Conservation (phyloP, 345 rosid genomes). For the Zanthoxylum bungeanum region DNA sequence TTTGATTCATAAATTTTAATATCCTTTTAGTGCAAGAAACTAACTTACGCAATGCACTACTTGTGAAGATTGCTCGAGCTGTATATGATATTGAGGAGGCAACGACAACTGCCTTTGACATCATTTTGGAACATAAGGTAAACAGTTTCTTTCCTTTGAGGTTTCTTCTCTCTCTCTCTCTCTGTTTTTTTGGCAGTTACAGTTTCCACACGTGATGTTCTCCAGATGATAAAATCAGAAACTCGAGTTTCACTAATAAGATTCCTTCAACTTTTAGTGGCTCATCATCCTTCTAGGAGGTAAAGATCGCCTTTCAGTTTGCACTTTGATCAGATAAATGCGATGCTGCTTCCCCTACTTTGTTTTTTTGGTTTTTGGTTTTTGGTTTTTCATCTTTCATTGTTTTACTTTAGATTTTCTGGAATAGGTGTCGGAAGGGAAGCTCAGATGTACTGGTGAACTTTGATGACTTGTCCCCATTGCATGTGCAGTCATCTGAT, state of each 20-base stretch:
- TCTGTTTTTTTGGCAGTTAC: constrained; percentile 13
- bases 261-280: constrained; percentile 85
- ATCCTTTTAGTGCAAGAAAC: background rate
- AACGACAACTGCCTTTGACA: constrained; percentile 73
- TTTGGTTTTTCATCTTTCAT: constrained; percentile 20
- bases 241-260: constrained; percentile 69
- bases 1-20: constrained; percentile 9
- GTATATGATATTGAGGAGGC: constrained; percentile 93
- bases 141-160: constrained; percentile 1
- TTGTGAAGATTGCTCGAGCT: constrained; percentile 73
- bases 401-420: constrained; percentile 29
- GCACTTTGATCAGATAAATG: constrained; percentile 4
- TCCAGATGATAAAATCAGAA: constrained; percentile 80
- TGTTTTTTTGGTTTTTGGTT: background rate
- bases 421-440: constrained; percentile 90
- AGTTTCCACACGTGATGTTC: constrained; percentile 3
- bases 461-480: constrained; percentile 69
- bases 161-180: background rate
- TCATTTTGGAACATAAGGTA: constrained; percentile 77
- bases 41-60: constrained; percentile 19
- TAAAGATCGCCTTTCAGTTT: constrained; percentile 20
- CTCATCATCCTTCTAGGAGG: constrained; percentile 96
- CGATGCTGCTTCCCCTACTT: constrained; percentile 8
- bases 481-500: constrained; percentile 38
- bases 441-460: constrained; percentile 81